phyloP scores from a whole-genome alignment of 164 flowering plant species.

The Paratinospora sagittata region DNA sequence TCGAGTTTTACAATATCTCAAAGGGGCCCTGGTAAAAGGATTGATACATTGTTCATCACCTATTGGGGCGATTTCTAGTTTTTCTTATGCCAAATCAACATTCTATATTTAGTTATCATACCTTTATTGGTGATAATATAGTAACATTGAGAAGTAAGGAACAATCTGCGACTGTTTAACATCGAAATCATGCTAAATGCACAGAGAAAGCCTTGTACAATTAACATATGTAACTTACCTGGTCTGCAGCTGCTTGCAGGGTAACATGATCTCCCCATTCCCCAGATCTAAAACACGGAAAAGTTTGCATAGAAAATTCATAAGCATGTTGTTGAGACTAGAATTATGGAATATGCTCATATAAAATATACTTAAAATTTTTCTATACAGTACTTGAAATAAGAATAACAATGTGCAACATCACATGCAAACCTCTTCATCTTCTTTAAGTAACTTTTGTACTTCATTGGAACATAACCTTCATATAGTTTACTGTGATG shows the following conservation, averaged over 20 bases:
- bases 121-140: too few relatives aligned
- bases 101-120: too few relatives aligned
- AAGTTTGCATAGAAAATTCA: constrained; percentile 7
- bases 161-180: too few relatives aligned
- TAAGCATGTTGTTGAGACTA: constrained; percentile 6
- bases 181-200: background rate
- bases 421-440: constrained; percentile 65
- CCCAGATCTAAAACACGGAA: constrained; percentile 51
- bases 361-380: background rate
- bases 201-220: background rate
- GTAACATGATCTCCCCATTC: constrained; percentile 99
- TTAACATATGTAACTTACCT: constrained; percentile 32
- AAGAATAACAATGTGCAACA: background rate
- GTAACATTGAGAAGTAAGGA: too few relatives aligned
- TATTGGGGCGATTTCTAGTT: too few relatives aligned
- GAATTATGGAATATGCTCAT: background rate
- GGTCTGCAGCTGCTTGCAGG: constrained; percentile 93
- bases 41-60: too few relatives aligned
- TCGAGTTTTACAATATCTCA: too few relatives aligned
- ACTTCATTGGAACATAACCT: constrained; percentile 91
- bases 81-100: too few relatives aligned
- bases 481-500: constrained; percentile 57
- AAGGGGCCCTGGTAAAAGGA: too few relatives aligned
- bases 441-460: constrained; percentile 68
- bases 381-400: background rate